Evolutionary conservation across 2,329 filamentous ascomycete genomes (phyloP), one percentile per base, ranked within the genome.

Genomic region (Colletotrichum agaves): DNA sequence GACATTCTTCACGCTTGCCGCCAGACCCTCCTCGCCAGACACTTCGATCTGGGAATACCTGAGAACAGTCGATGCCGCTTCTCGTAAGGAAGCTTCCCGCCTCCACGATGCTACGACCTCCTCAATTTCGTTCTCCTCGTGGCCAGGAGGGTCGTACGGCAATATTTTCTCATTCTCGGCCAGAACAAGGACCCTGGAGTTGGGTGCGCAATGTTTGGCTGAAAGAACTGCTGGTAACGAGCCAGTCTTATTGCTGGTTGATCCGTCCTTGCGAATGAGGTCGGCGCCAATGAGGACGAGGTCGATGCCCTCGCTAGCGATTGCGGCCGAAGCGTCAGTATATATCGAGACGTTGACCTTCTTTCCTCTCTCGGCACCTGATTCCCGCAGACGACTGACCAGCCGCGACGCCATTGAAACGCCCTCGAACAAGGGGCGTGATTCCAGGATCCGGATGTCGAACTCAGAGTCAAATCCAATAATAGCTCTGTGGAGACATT

Each of bases 171-270:
- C 89, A 5, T 82, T 79, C 61, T 90, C 87, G 49, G 85, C 85
- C 4, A 91, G 70, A 0, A 88, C 85, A 3, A 90, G 75, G 0
- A 90, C 79, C 64, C 82, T 84, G 11, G 78, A 81, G 0, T 67
- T 67, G 0, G 83, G 81, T 4, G 82, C 80, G 3, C 85, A 75
- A 56, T 85, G 75, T 60, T 82, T 86, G 7, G 86, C 84, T 56
- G 85, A 82, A 1, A 91, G 78, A 0, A 87, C 82, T 1, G 86
- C 83, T 1, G 88, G 84, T 6, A 91, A 76, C 1, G 88, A 90
- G 0, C 90, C 90, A 0, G 84, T 88, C 76, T 92, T 92, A 77
- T 92, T 92, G 75, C 84, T 88, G 17, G 91, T 85, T 33, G 86
- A 84, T 2, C 88, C 90, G 1, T 78, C 74, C 0, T 78, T 74